A percentile compares a stretch with the other conserved stretches of the same genome.
These are phyloP conservation scores for Gliomastix tumulicola DNA, from an alignment of 2,329 filamentous ascomycete species.

Conservation along the genomic window DNA sequence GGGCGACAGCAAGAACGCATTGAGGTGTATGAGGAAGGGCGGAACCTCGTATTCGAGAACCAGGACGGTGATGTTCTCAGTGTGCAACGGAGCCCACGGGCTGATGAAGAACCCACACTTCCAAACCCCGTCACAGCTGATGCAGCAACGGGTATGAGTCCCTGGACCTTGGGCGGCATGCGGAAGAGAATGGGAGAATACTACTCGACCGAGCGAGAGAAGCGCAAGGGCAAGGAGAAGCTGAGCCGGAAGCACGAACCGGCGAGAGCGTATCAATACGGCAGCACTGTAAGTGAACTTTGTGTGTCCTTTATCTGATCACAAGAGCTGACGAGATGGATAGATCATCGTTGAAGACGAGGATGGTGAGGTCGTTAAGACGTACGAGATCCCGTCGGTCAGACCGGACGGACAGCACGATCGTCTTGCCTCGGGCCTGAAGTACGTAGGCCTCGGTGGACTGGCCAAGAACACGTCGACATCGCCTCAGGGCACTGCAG, in stretches of 20 bases:
- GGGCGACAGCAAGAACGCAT: constrained; percentile 26
- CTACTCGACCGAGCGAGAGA: constrained; percentile 53
- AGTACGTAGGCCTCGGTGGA: constrained; percentile 46
- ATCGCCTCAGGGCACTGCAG: not conserved
- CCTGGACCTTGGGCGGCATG: constrained; percentile 29
- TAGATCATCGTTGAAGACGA: constrained; percentile 83
- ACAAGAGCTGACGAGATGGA: no score
- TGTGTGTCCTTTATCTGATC: no score
- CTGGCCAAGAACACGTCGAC: constrained; percentile 21
- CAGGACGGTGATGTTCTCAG: constrained; percentile 79
- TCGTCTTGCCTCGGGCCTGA: constrained; percentile 36
- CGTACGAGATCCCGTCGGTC: constrained; percentile 64
- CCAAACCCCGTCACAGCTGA: constrained; percentile 11
- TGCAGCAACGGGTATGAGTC: constrained; percentile 6
- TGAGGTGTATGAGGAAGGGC: constrained; percentile 75
- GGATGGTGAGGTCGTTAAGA: constrained; percentile 79
- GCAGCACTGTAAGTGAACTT: constrained; percentile 58
- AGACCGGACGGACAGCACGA: constrained; percentile 32
- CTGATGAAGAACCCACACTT: constrained; percentile 4
- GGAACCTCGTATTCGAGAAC: constrained; percentile 75
- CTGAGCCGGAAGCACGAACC: constrained; percentile 48
- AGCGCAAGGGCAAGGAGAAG: constrained; percentile 54
- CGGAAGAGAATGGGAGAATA: constrained; percentile 44
- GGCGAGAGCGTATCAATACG: constrained; percentile 79
- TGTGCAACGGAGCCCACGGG: constrained; percentile 33